These are phyloP conservation scores for Umbelopsis vinacea DNA, from an alignment of 192 early-diverging fungal genomes.

Conservation along the genomic window DNA sequence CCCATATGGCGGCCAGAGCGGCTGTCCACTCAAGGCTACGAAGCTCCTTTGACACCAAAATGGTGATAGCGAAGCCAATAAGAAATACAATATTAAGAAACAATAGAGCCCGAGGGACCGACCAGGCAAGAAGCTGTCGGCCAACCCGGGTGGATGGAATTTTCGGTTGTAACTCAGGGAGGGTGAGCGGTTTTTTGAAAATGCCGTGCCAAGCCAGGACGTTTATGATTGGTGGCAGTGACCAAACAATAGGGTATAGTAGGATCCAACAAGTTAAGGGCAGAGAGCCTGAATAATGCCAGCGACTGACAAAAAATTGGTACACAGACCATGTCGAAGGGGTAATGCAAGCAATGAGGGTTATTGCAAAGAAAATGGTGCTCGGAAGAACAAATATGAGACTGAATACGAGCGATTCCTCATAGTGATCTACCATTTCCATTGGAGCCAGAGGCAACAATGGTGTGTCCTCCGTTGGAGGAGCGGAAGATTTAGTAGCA, in stretches of 20 bases:
- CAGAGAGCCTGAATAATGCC: constrained; percentile 20
- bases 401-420: constrained; percentile 22
- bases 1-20: constrained; percentile 17
- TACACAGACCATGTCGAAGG: constrained; percentile 12
- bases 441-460: background rate
- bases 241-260: constrained; percentile 24
- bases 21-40: constrained; percentile 12
- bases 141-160: constrained; percentile 2
- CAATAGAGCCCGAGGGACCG: constrained; percentile 14
- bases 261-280: constrained; percentile 15
- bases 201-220: constrained; percentile 28
- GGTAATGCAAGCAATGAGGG: constrained; percentile 6
- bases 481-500: background rate
- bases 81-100: constrained; percentile 21
- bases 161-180: background rate
- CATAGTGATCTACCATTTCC: background rate
- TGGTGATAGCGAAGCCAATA: background rate
- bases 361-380: constrained; percentile 8
- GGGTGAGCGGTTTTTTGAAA: constrained; percentile 8
- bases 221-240: constrained; percentile 20
- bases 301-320: background rate
- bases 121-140: constrained; percentile 24
- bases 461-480: background rate
- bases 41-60: constrained; percentile 12
- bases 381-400: constrained; percentile 23